Evolutionary conservation across 75 land plant species (phyloP).

Genomic region (Gnetum montanum): DNA sequence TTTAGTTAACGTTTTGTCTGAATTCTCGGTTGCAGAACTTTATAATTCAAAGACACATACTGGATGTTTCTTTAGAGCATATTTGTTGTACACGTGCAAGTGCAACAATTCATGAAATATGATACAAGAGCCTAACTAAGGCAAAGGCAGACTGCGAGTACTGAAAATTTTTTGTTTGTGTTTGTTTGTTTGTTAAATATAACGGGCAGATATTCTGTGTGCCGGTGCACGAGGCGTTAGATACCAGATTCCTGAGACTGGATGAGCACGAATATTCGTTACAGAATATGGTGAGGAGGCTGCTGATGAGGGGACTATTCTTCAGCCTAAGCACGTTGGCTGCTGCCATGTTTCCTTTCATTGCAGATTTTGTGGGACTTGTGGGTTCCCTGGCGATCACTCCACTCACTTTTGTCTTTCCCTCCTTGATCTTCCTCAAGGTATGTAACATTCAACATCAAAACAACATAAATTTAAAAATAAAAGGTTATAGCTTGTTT

Average conservation of each 20-base stretch:
- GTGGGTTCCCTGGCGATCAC: constrained; percentile 31
- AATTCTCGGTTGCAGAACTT: too few species aligned
- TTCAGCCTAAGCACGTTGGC: constrained; percentile 25
- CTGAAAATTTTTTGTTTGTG: neutral
- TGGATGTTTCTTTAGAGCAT: too few species aligned
- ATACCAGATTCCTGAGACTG: constrained; percentile 27
- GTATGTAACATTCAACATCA: constrained; percentile 18
- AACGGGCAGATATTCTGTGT: constrained; percentile 43
- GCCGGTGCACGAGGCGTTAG: constrained; percentile 49
- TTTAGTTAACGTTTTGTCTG: too few species aligned
- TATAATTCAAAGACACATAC: too few species aligned
- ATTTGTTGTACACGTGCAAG: too few species aligned
- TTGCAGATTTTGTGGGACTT: constrained; percentile 43
- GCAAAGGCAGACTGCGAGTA: too few species aligned
- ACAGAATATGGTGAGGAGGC: constrained; percentile 16
- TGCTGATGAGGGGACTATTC: constrained; percentile 19
- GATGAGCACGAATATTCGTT: constrained; percentile 16
- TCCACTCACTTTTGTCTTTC: constrained; percentile 38
- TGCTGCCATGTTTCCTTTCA: constrained; percentile 46
- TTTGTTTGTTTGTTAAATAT: too few species aligned
- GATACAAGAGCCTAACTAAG: too few species aligned
- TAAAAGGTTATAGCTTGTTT: neutral
- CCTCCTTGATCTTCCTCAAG: constrained; percentile 42
- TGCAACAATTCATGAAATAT: too few species aligned
- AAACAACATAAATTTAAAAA: neutral